Percentiles rank a stretch among this genome's conserved stretches.
Conservation (phyloP, 2,329 filamentous ascomycete genomes). For the Myriosclerotinia duriaeana region DNA sequence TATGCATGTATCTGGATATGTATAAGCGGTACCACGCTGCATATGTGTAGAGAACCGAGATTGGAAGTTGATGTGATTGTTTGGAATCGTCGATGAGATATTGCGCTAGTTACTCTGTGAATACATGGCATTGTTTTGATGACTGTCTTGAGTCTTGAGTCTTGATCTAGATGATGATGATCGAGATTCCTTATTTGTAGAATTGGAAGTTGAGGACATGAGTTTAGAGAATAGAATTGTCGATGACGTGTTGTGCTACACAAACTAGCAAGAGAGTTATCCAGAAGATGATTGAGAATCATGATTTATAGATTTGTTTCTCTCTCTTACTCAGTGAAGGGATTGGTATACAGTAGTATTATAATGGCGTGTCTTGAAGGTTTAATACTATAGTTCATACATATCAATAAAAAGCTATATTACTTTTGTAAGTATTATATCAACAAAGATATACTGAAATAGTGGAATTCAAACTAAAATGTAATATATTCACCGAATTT, state of each 20-base stretch:
- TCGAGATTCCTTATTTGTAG: background rate
- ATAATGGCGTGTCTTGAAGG: too few species aligned
- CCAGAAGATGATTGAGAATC: background rate
- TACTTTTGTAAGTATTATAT: too few species aligned
- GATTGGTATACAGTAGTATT: too few species aligned
- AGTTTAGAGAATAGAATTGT: background rate
- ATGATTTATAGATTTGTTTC: background rate
- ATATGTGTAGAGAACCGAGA: slow-evolving; percentile 1
- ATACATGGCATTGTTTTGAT: background rate
- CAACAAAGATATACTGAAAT: too few species aligned
- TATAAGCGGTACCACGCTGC: background rate
- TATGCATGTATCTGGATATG: background rate
- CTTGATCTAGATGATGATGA: background rate
- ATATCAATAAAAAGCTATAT: too few species aligned
- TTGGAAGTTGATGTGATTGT: background rate
- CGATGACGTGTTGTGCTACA: too few species aligned
- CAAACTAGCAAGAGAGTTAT: too few species aligned
- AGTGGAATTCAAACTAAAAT: too few species aligned
- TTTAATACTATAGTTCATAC: too few species aligned
- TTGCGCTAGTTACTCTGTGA: background rate
- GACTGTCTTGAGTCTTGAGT: too few species aligned
- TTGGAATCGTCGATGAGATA: background rate
- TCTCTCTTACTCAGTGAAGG: background rate
- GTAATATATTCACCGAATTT: too few species aligned
- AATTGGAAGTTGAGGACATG: too few species aligned